Conservation (phyloP, 23 red algal genomes). For the Gracilaria vermiculophylla region DNA sequence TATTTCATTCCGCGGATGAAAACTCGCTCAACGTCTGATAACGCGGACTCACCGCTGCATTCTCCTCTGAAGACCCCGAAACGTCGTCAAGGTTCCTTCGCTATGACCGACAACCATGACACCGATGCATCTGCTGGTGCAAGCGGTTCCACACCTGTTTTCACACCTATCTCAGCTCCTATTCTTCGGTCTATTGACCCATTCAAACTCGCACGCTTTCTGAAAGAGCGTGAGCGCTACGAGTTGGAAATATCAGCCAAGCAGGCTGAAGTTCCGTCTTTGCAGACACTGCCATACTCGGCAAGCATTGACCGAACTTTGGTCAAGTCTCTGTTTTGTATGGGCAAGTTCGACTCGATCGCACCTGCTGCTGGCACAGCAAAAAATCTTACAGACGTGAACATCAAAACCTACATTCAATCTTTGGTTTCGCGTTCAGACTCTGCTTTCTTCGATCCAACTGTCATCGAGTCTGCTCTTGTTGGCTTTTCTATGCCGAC, state of each 20-base stretch:
- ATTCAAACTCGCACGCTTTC: too few species aligned
- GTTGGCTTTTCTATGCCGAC: not conserved
- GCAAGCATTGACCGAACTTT: not conserved
- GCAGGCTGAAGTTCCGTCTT: not conserved
- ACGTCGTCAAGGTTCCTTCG: too few species aligned
- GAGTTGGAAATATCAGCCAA: not conserved
- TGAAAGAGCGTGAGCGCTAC: conserved; percentile 16
- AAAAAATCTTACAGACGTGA: not conserved
- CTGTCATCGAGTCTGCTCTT: not conserved
- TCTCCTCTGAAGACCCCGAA: too few species aligned
- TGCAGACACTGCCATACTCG: not conserved
- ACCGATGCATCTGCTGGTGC: too few species aligned
- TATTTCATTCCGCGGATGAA: too few species aligned
- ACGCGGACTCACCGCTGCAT: too few species aligned
- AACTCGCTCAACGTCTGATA: too few species aligned
- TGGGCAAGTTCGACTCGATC: not conserved
- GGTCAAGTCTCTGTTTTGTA: not conserved
- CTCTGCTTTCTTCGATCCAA: not conserved
- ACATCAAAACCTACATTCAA: not conserved
- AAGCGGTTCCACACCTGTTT: too few species aligned
- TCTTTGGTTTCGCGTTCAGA: not conserved
- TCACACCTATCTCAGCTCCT: too few species aligned
- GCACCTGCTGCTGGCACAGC: not conserved
- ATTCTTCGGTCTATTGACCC: too few species aligned
- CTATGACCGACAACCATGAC: too few species aligned